A percentile compares a stretch with the other conserved stretches of the same genome.
Conservation (phyloP, 2,329 filamentous ascomycete genomes). For the Endocalyx cinctus region DNA sequence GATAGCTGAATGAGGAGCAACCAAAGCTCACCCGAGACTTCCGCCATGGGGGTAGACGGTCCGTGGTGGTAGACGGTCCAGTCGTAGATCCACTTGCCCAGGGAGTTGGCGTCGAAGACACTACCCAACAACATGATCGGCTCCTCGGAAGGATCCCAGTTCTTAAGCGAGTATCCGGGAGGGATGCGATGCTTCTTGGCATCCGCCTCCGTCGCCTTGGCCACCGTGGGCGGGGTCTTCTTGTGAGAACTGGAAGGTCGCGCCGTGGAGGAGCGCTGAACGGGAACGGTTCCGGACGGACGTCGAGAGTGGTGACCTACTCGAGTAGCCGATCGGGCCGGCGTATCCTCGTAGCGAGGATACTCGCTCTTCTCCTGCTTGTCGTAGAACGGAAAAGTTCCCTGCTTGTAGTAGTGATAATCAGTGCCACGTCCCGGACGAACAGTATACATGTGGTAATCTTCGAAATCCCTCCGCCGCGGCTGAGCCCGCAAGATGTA, state of each 20-base stretch:
- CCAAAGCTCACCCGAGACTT: constrained; percentile 94
- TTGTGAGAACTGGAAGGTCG: constrained; percentile 41
- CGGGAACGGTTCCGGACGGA: constrained; percentile 36
- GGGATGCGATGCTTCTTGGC: constrained; percentile 70
- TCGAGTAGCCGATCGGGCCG: constrained; percentile 34
- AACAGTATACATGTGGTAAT: constrained; percentile 34
- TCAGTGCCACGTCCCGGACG: constrained; percentile 55
- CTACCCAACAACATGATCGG: constrained; percentile 92
- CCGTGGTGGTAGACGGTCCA: constrained; percentile 94
- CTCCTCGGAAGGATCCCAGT: constrained; percentile 93
- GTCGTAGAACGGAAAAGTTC: constrained; percentile 30
- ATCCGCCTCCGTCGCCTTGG: constrained; percentile 54
- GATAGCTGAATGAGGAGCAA: constrained; percentile 88
- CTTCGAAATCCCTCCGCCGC: constrained; percentile 32
- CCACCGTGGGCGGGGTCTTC: constrained; percentile 27
- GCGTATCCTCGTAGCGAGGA: constrained; percentile 35
- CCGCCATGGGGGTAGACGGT: constrained; percentile 75
- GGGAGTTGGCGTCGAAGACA: constrained; percentile 94
- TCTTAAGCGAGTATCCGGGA: constrained; percentile 88
- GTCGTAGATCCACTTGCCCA: constrained; percentile 99
- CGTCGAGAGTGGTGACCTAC: constrained; percentile 40
- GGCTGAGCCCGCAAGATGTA: constrained; percentile 49
- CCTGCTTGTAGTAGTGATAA: constrained; percentile 53
- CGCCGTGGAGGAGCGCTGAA: constrained; percentile 49
- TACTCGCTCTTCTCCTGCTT: constrained; percentile 37